These are phyloP conservation scores for Tubosaeta sp. DNA, from an alignment of 768 basidiomycete species.

Conservation along the genomic window DNA sequence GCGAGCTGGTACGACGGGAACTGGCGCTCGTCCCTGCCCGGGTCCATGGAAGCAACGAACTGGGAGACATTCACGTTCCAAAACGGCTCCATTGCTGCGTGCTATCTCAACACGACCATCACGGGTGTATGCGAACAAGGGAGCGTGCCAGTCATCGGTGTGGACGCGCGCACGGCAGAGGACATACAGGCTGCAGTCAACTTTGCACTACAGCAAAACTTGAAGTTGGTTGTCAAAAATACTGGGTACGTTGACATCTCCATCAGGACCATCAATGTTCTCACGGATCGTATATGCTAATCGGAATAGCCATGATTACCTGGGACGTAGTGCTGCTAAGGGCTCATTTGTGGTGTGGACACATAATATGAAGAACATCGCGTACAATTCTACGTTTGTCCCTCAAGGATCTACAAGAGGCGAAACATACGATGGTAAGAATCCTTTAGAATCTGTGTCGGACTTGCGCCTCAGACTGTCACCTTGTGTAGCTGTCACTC, in stretches of 20 bases:
- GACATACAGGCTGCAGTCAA: conserved; percentile 26
- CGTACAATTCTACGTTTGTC: conserved; percentile 26
- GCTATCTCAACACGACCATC: conserved; percentile 31
- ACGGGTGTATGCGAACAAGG: conserved; percentile 20
- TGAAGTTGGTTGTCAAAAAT: conserved; percentile 26
- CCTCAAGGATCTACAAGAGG: conserved; percentile 30
- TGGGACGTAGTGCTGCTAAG: conserved; percentile 37
- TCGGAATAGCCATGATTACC: conserved; percentile 37
- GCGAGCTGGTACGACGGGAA: conserved; percentile 29
- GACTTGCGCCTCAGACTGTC: conserved; percentile 13
- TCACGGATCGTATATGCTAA: too few relatives aligned
- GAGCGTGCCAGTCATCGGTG: conserved; percentile 22
- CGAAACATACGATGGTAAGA: conserved; percentile 22
- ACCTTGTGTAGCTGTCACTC: conserved; percentile 22
- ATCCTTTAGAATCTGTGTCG: background rate
- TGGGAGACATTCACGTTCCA: conserved; percentile 32
- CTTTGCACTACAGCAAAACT: conserved; percentile 18
- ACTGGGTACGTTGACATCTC: conserved; percentile 21
- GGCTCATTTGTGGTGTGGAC: conserved; percentile 42
- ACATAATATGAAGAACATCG: conserved; percentile 39
- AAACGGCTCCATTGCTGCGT: conserved; percentile 42
- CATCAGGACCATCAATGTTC: too few relatives aligned
- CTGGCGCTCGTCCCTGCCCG: conserved; percentile 40
- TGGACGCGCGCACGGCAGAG: conserved; percentile 19
- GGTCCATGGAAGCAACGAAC: conserved; percentile 35